These are phyloP conservation scores for Leccinum variicolor DNA, from an alignment of 768 basidiomycete species.

Conservation along the genomic window DNA sequence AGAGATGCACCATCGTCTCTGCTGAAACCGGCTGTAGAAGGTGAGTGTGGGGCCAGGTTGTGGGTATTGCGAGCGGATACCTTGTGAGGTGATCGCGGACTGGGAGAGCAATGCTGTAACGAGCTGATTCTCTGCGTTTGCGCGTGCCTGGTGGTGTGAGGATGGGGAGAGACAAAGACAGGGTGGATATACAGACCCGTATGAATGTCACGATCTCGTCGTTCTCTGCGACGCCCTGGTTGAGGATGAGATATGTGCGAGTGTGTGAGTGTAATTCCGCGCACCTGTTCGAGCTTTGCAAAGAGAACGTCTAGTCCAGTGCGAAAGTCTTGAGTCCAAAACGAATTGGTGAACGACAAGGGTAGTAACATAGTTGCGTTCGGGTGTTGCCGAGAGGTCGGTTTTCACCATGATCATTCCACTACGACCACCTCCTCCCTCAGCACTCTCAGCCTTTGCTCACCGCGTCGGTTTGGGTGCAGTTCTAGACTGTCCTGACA, in stretches of 20 bases:
- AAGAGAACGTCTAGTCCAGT: conserved; percentile 78
- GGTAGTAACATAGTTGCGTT: conserved; percentile 81
- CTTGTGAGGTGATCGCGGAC: conserved; percentile 44
- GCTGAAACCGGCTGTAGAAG: conserved; percentile 59
- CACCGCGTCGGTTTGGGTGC: conserved; percentile 71
- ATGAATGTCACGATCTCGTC: conserved; percentile 82
- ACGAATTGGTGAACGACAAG: conserved; percentile 86
- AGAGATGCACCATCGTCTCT: conserved; percentile 86
- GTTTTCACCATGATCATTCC: conserved; percentile 31
- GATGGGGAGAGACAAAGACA: conserved; percentile 4
- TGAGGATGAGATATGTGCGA: conserved; percentile 13
- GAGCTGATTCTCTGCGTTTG: conserved; percentile 62
- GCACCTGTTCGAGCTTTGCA: conserved; percentile 73
- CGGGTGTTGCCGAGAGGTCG: conserved; percentile 27
- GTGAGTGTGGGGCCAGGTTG: conserved; percentile 5
- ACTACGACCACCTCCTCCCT: conserved; percentile 66
- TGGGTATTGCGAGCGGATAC: conserved; percentile 31
- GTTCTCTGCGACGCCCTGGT: conserved; percentile 78
- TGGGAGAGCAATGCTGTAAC: conserved; percentile 57
- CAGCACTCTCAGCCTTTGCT: conserved; percentile 71
- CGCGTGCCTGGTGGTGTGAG: conserved; percentile 56
- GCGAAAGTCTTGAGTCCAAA: conserved; percentile 92
- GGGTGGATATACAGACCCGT: conserved; percentile 52
- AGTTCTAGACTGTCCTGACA: conserved; percentile 49
- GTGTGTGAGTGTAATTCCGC: conserved; percentile 10